Percentiles rank a stretch among this genome's conserved stretches.
phyloP scores from a whole-genome alignment of 306 rosid genomes.

The Aeschynomene evenia region DNA sequence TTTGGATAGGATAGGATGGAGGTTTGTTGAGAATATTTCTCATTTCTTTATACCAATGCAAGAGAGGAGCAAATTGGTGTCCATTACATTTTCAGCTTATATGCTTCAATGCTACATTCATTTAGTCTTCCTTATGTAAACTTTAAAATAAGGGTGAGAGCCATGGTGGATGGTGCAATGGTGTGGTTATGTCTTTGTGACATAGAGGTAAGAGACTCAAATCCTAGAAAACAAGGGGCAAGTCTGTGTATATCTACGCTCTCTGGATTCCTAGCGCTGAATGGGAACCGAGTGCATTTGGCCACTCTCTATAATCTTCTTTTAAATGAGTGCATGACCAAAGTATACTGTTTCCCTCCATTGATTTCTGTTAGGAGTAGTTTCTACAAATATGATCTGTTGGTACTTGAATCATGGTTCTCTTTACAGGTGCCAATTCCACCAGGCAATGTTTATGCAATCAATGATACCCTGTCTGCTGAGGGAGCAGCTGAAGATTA shows the following conservation, averaged over 20 bases:
- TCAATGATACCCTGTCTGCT: slow-evolving; percentile 72
- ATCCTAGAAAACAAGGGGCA: neutral
- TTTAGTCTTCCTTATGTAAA: too few relatives aligned
- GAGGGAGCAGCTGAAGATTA: slow-evolving; percentile 96
- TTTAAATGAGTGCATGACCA: slow-evolving; percentile 15
- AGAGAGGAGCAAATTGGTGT: neutral
- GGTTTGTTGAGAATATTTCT: slow-evolving; percentile 18
- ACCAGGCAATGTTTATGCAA: slow-evolving; percentile 62
- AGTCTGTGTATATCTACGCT: too few relatives aligned
- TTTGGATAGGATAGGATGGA: slow-evolving; percentile 3
- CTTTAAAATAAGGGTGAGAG: too few relatives aligned
- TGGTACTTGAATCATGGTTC: neutral
- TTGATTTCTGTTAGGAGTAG: neutral
- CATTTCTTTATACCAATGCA: too few relatives aligned
- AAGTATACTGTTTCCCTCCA: slow-evolving; percentile 4
- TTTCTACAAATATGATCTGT: slow-evolving; percentile 13
- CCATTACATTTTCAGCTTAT: slow-evolving; percentile 5
- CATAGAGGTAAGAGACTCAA: too few relatives aligned
- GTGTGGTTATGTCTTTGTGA: too few relatives aligned
- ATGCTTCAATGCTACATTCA: too few relatives aligned
- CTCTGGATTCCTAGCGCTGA: too few relatives aligned
- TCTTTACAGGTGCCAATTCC: slow-evolving; percentile 67
- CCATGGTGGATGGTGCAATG: neutral
- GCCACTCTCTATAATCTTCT: neutral
- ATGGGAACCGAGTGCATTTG: too few relatives aligned